Conservation (phyloP, 192 early-diverging fungal genomes). For the Polychytrium aggregatum region DNA sequence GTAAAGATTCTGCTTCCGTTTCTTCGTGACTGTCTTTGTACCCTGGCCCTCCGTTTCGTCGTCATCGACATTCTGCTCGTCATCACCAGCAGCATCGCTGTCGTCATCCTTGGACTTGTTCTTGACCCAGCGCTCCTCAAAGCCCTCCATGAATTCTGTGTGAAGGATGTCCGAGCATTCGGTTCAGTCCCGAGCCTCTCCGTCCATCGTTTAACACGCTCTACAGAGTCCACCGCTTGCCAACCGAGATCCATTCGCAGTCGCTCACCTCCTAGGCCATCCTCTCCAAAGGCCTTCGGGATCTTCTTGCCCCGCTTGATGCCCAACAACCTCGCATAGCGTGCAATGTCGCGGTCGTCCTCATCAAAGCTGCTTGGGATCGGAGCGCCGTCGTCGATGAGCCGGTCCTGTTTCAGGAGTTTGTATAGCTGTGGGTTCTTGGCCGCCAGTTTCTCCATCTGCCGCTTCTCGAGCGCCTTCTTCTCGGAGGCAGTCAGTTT, state of each 20-base stretch:
- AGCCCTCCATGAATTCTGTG: no score
- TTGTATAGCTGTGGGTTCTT: conserved; percentile 17
- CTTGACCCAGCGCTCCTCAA: no score
- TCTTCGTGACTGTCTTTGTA: no score
- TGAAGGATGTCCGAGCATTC: background rate
- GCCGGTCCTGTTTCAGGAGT: conserved; percentile 7
- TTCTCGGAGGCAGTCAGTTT: background rate
- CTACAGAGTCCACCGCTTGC: conserved; percentile 1
- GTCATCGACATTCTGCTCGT: conserved; percentile 10
- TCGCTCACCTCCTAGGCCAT: conserved; percentile 19
- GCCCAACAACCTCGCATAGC: conserved; percentile 17
- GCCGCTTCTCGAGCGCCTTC: conserved; percentile 8
- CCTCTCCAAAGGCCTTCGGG: conserved; percentile 14
- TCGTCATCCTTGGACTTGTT: conserved; percentile 1
- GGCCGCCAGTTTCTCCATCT: conserved; percentile 8
- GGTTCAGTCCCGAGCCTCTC: background rate
- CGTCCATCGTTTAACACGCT: background rate
- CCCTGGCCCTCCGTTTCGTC: conserved; percentile 9
- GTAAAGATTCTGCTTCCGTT: no score
- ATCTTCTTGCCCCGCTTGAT: conserved; percentile 17
- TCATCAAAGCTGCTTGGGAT: conserved; percentile 7
- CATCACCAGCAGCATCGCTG: conserved; percentile 12
- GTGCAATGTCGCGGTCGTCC: conserved; percentile 19
- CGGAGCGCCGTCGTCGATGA: conserved; percentile 3
- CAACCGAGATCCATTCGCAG: background rate